Percentiles rank a stretch among this genome's conserved stretches.
These are phyloP conservation scores for Paracoccidioides brasiliensis DNA, from an alignment of 2,329 filamentous ascomycete species.

Conservation along the genomic window DNA sequence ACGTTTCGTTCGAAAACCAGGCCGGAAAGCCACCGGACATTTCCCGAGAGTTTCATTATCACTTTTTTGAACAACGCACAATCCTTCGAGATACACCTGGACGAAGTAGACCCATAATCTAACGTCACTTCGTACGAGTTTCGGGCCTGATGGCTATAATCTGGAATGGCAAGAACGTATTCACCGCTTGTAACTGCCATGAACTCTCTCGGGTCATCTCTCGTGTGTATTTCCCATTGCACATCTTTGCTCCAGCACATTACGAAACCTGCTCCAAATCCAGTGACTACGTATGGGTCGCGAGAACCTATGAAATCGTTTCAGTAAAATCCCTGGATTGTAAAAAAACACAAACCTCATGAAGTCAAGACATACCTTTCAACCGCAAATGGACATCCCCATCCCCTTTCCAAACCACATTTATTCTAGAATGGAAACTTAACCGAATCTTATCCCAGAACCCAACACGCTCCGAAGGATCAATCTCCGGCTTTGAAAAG, in stretches of 20 bases:
- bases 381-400: constrained; percentile 89
- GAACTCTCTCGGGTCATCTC: constrained; percentile 80
- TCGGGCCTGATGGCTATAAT: constrained; percentile 78
- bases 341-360: constrained; percentile 3
- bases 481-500: constrained; percentile 89
- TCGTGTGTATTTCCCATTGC: constrained; percentile 68
- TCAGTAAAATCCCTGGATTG: background rate
- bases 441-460: constrained; percentile 99
- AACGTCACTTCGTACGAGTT: constrained; percentile 39
- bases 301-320: constrained; percentile 44
- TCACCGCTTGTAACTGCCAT: constrained; percentile 94
- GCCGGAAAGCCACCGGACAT: constrained; percentile 83
- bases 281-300: constrained; percentile 86
- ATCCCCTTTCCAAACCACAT: constrained; percentile 84
- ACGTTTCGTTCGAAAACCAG: constrained; percentile 84
- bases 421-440: constrained; percentile 82
- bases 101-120: constrained; percentile 47
- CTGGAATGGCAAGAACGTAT: constrained; percentile 86
- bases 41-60: constrained; percentile 94
- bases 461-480: constrained; percentile 83
- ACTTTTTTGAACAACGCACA: constrained; percentile 94
- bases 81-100: constrained; percentile 36
- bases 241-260: constrained; percentile 99
- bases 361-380: constrained; percentile 48
- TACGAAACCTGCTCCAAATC: constrained; percentile 83